A percentile compares a stretch with the other conserved stretches of the same genome.
These are phyloP conservation scores for Saturnispora serradocipensis DNA, from an alignment of 805 yeast genomes.

Conservation along the genomic window DNA sequence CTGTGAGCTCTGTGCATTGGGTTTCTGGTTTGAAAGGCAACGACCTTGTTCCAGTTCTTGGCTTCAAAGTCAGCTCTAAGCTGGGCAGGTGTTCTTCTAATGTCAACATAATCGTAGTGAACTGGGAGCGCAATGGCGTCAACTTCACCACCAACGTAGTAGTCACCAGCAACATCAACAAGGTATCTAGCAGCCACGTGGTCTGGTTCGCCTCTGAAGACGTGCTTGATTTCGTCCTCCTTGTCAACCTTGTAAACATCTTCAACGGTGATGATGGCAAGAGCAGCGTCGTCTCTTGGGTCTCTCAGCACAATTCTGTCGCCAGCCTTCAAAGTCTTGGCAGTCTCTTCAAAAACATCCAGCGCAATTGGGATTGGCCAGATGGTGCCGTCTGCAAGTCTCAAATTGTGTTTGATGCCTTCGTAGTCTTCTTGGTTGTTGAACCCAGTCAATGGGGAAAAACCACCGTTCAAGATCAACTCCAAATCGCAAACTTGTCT, in stretches of 20 bases:
- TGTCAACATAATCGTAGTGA: conserved; percentile 84
- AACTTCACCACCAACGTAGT: conserved; percentile 79
- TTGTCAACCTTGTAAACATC: conserved; percentile 82
- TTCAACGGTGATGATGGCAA: conserved; percentile 73
- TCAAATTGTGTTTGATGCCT: conserved; percentile 56
- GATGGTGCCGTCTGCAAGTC: conserved; percentile 66
- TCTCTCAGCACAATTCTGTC: conserved; percentile 68
- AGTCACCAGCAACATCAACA: conserved; percentile 65
- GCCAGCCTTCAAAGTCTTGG: conserved; percentile 42
- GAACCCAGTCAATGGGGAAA: conserved; percentile 73
- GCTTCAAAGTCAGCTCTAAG: conserved; percentile 73
- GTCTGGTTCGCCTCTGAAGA: conserved; percentile 93
- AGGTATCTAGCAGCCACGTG: conserved; percentile 86
- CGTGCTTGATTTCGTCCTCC: conserved; percentile 67
- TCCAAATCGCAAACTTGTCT: conserved; percentile 93
- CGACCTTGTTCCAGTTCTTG: conserved; percentile 81
- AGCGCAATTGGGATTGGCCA: conserved; percentile 93
- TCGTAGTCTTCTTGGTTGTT: conserved; percentile 58
- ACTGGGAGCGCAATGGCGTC: conserved; percentile 78
- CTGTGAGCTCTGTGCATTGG: conserved; percentile 99
- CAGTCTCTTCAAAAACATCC: conserved; percentile 50
- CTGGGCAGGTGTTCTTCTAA: conserved; percentile 86
- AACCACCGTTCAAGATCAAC: conserved; percentile 86
- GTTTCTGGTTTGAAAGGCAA: conserved; percentile 96
- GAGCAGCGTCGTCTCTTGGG: conserved; percentile 66